Evolutionary conservation across 192 early-diverging fungal species (phyloP).

Genomic region (Phycomyces nitens): DNA sequence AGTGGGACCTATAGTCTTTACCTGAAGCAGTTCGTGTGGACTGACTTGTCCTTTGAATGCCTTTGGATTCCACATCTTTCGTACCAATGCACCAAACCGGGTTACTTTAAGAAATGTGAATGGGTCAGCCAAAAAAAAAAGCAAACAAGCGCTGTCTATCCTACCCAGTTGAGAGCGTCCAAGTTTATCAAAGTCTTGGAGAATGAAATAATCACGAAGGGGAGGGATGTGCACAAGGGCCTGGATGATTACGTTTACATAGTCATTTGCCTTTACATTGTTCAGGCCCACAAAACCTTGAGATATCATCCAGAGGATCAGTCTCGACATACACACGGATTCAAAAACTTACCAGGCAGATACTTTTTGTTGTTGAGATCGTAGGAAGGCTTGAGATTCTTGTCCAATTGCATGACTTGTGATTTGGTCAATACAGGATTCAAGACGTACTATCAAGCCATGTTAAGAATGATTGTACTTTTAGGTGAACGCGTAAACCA

Average conservation of each 20-base stretch:
- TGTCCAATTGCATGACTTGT: slow-evolving; percentile 70
- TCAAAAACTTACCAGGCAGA: slow-evolving; percentile 69
- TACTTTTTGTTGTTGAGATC: slow-evolving; percentile 87
- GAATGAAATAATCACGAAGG: slow-evolving; percentile 80
- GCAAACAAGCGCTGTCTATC: not conserved
- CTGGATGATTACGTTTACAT: slow-evolving; percentile 90
- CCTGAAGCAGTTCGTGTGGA: slow-evolving; percentile 93
- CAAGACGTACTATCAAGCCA: slow-evolving; percentile 66
- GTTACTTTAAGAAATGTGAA: slow-evolving; percentile 48
- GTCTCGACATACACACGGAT: too few species aligned
- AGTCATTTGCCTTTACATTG: slow-evolving; percentile 93
- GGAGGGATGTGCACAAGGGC: slow-evolving; percentile 81
- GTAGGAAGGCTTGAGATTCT: slow-evolving; percentile 50
- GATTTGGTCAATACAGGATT: slow-evolving; percentile 72
- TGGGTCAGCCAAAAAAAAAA: not conserved
- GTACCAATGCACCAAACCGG: slow-evolving; percentile 71
- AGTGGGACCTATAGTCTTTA: too few species aligned
- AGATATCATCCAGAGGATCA: not conserved
- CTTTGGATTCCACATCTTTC: slow-evolving; percentile 90
- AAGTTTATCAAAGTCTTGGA: slow-evolving; percentile 46
- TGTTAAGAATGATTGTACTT: not conserved
- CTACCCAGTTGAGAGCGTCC: slow-evolving; percentile 47
- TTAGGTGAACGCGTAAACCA: not conserved
- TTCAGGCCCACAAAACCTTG: slow-evolving; percentile 90
- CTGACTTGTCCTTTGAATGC: slow-evolving; percentile 94